Conservation (phyloP, 2,329 filamentous ascomycete species). For the Emmonsiellopsis sp. region DNA sequence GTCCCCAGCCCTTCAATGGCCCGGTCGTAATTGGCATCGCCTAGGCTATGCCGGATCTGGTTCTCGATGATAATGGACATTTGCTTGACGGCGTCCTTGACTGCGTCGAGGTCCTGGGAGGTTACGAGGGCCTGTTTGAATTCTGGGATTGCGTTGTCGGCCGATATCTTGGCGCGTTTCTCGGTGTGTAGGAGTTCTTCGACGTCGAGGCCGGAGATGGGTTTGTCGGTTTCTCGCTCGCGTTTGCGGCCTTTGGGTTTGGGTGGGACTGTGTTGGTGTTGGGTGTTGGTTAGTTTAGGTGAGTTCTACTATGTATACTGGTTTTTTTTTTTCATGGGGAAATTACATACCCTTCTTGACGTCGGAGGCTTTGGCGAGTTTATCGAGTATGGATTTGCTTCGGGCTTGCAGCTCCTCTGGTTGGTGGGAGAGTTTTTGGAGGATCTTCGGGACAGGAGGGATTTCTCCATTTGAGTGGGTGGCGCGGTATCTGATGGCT, state of each 20-base stretch:
- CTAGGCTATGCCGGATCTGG: constrained; percentile 63
- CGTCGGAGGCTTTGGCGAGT: constrained; percentile 60
- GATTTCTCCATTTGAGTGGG: constrained; percentile 58
- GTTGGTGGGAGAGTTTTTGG: constrained; percentile 63
- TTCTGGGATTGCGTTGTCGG: constrained; percentile 74
- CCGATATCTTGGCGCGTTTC: constrained; percentile 44
- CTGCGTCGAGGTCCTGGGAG: constrained; percentile 50
- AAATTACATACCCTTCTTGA: constrained; percentile 61
- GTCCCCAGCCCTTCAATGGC: constrained; percentile 67
- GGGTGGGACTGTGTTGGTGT: constrained; percentile 52
- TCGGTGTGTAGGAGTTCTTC: constrained; percentile 63
- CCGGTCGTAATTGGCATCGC: constrained; percentile 62
- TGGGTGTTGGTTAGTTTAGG: constrained; percentile 14
- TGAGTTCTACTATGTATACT: background rate
- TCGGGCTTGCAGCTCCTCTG: constrained; percentile 53
- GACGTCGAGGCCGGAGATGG: constrained; percentile 81
- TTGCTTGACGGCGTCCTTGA: constrained; percentile 61
- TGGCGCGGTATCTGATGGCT: constrained; percentile 71
- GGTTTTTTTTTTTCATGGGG: too few species aligned
- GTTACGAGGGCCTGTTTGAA: constrained; percentile 70
- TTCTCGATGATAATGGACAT: constrained; percentile 62
- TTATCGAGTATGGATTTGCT: constrained; percentile 50
- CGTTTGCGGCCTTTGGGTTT: constrained; percentile 66
- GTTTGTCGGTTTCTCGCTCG: constrained; percentile 61
- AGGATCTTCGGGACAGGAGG: constrained; percentile 55